Evolutionary conservation across 1,139 yeast genomes (phyloP).

Genomic region (Ogataea hybrid): DNA sequence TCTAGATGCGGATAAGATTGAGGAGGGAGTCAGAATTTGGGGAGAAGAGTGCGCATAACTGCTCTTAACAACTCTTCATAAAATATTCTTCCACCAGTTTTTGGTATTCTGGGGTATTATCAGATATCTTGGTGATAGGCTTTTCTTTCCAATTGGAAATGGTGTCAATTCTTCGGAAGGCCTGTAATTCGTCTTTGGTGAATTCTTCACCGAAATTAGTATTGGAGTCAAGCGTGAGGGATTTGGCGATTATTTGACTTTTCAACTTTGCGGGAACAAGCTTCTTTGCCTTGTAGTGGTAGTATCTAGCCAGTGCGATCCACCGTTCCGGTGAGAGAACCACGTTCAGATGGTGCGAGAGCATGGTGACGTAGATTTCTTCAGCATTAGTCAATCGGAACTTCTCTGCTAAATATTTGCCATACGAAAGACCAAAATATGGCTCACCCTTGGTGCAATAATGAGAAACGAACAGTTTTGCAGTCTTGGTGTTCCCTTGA

Average conservation of each 20-base stretch:
- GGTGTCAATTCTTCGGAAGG: too few species aligned
- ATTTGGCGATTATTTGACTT: slow-evolving; percentile 1
- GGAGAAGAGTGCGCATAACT: slow-evolving; percentile 46
- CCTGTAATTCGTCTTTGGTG: too few species aligned
- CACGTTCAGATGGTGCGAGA: slow-evolving; percentile 1
- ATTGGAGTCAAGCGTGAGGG: slow-evolving; percentile 1
- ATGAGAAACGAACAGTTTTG: slow-evolving; percentile 9
- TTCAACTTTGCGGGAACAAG: slow-evolving; percentile 1
- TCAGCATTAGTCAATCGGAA: slow-evolving; percentile 2
- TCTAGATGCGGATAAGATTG: slow-evolving; percentile 48
- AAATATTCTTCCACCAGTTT: too few species aligned
- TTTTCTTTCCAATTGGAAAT: too few species aligned
- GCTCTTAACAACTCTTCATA: too few species aligned
- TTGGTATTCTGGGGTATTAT: too few species aligned
- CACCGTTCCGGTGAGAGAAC: slow-evolving; percentile 5
- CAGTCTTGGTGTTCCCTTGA: slow-evolving; percentile 10
- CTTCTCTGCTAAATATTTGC: slow-evolving; percentile 4
- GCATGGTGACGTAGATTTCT: slow-evolving; percentile 7
- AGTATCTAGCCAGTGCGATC: slow-evolving; percentile 12
- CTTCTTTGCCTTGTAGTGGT: slow-evolving; percentile 6
- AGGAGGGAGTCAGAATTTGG: slow-evolving; percentile 61
- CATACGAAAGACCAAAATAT: slow-evolving; percentile 11
- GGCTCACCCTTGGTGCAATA: slow-evolving; percentile 5
- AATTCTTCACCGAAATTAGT: background rate
- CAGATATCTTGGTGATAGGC: too few species aligned